Evolutionary conservation across 441 rosid genomes (phyloP).

Genomic region (Populus hybrid): DNA sequence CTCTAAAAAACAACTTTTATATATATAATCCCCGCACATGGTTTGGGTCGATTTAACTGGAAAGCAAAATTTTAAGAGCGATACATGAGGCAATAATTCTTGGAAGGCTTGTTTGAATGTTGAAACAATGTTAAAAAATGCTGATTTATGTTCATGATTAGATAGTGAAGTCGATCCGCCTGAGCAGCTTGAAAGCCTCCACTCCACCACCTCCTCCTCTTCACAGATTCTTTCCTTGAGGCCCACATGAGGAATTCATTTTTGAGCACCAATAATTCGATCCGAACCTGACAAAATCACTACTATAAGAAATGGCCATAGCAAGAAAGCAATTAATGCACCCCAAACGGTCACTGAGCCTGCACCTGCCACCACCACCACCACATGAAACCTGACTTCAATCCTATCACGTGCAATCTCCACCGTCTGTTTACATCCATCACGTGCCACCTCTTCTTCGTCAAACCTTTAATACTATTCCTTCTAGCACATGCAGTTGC

Average conservation of each 20-base stretch:
- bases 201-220: background rate
- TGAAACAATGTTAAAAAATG: no score
- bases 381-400: conserved; percentile 28
- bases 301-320: background rate
- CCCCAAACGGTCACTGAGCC: conserved; percentile 30
- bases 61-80: no score
- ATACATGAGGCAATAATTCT: no score
- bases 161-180: no score
- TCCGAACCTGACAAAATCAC: background rate
- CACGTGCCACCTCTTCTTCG: conserved; percentile 26
- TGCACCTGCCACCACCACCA: conserved; percentile 23
- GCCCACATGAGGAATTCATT: background rate
- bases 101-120: no score
- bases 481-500: background rate
- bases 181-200: background rate
- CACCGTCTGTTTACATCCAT: conserved; percentile 25
- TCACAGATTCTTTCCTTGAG: background rate
- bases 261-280: background rate
- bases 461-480: background rate
- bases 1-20: no score
- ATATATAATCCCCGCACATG: no score
- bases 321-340: conserved; percentile 22
- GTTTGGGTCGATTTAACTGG: no score
- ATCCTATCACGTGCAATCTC: conserved; percentile 18
- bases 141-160: no score